A percentile compares a stretch with the other conserved stretches of the same genome.
Conservation (phyloP, 345 rosid species). For the Lepidium aucheri region DNA sequence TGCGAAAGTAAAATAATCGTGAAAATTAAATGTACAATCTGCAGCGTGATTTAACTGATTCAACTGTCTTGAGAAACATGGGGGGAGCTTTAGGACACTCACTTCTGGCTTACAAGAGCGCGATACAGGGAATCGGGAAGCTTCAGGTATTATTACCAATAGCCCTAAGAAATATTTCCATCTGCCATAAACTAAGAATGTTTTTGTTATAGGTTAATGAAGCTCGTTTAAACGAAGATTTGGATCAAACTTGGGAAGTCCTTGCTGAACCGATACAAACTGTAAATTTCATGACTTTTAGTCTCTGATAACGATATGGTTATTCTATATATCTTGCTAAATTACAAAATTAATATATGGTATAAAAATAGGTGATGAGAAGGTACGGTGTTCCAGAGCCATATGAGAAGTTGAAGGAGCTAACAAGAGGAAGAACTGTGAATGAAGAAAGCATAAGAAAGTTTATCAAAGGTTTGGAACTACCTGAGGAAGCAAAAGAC, state of each 20-base stretch:
- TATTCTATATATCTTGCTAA: background rate
- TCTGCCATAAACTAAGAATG: slow-evolving; percentile 3
- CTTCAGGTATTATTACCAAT: slow-evolving; percentile 53
- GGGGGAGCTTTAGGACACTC: slow-evolving; percentile 93
- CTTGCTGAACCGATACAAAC: slow-evolving; percentile 97
- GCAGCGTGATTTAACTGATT: slow-evolving; percentile 95
- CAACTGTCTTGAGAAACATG: slow-evolving; percentile 90
- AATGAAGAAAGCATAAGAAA: slow-evolving; percentile 60
- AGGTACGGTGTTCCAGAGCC: slow-evolving; percentile 92
- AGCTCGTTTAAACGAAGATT: slow-evolving; percentile 63
- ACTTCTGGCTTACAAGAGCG: slow-evolving; percentile 90
- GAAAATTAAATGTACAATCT: background rate
- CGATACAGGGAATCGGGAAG: slow-evolving; percentile 72
- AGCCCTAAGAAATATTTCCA: background rate
- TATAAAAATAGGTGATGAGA: slow-evolving; percentile 61
- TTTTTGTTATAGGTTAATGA: slow-evolving; percentile 57
- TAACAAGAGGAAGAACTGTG: slow-evolving; percentile 86
- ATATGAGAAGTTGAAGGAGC: slow-evolving; percentile 85
- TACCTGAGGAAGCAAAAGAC: slow-evolving; percentile 62
- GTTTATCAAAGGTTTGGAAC: slow-evolving; percentile 57
- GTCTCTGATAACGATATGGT: background rate
- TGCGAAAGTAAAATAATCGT: background rate
- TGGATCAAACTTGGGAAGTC: slow-evolving; percentile 87
- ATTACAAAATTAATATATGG: background rate
- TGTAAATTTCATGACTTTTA: slow-evolving; percentile 32